Base-by-base conservation (phyloP, 768 basidiomycete genomes). In the Lepiota venenata region DNA sequence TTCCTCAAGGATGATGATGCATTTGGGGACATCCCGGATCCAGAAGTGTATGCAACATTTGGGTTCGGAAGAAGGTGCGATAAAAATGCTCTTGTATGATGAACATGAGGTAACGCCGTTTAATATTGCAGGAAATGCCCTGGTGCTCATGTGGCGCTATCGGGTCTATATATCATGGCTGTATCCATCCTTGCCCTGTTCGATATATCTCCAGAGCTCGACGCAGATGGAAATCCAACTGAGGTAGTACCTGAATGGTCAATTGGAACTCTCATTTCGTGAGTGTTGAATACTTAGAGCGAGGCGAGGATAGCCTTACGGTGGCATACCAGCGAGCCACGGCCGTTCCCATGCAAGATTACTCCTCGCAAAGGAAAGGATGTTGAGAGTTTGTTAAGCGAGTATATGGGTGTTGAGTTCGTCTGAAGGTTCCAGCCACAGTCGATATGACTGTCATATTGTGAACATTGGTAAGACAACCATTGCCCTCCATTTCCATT, bases 1-100 rank as follows among this genome's bases (percentile, higher is more conserved):
- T 66, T 63, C 38, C 12, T 59, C 9, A 61, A 57, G 18, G 47
- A 59, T 4, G 58, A 58, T 48, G 52, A 60, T 67, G 48, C 47
- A 55, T 3, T 29, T 29, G 8, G 27, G 4, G 58, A 56, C 10
- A 59, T 67, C 29, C 61, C 57, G 22, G 64, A 66, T 40, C 64
- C 68, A 1, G 66, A 56, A 0, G 14, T 59, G 0, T 56, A 61
- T 21, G 60, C 58, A 1, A 62, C 61, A 9, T 73, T 66, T 60
- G 71, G 71, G 0, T 71, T 69, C 52, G 70, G 70, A 16, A 40
- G 68, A 39, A 57, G 67, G 41, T 42, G 32, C 32, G 32, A 32
- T 32, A 8, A 7, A 3, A 32, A 32, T 64, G 11, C 16, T 20
- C 21, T 36, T 16, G 36, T n/a, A 11, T 9, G 8, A 9, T 32